Percentiles rank a stretch among this genome's conserved stretches.
phyloP scores from a whole-genome alignment of 2,329 filamentous ascomycete species.

The Sclerotinia subarctica region DNA sequence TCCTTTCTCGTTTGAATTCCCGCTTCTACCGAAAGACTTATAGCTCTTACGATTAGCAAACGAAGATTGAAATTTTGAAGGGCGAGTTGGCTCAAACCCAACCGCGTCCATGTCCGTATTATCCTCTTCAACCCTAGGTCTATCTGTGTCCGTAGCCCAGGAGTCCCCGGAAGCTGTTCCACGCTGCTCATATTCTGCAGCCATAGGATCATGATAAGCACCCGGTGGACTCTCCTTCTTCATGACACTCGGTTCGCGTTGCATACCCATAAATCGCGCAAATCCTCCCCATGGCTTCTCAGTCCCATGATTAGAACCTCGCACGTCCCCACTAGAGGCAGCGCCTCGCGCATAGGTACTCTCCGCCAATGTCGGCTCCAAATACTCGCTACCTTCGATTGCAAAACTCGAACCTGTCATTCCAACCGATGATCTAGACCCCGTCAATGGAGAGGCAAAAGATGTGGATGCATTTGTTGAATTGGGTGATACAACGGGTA shows the following conservation, averaged over 20 bases:
- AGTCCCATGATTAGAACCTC: background rate
- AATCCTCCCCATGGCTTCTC: background rate
- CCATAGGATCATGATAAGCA: background rate
- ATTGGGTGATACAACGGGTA: background rate
- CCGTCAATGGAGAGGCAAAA: background rate
- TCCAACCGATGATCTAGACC: background rate
- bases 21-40: background rate
- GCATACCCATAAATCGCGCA: background rate
- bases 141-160: background rate
- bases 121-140: background rate
- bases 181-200: background rate
- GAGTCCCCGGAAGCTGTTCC: background rate
- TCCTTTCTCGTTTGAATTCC: background rate
- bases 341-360: background rate
- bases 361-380: background rate
- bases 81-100: background rate
- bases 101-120: background rate
- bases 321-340: background rate
- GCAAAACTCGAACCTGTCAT: conserved; percentile 4
- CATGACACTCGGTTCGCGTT: background rate
- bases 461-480: background rate
- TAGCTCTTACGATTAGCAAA: background rate
- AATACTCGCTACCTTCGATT: background rate
- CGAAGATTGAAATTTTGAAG: background rate
- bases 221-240: background rate